These are phyloP conservation scores for Trypethelium eluteriae DNA, from an alignment of 495 filamentous ascomycete species.

Conservation along the genomic window DNA sequence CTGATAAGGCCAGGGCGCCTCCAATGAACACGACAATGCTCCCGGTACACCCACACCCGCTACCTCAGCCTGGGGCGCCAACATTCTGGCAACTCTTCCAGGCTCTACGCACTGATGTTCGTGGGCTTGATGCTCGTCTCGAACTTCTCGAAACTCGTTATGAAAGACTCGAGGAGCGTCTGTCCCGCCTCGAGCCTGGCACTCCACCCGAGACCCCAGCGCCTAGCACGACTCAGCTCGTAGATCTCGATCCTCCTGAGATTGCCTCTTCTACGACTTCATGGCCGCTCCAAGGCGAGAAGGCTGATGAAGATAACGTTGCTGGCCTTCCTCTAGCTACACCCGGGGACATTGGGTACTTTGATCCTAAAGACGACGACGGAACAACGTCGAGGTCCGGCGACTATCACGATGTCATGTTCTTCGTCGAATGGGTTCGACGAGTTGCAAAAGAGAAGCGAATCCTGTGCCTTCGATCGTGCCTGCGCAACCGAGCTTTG, in stretches of 20 bases:
- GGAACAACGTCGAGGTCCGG: neutral
- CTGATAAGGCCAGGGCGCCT: neutral
- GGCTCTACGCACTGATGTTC: neutral
- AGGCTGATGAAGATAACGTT: neutral
- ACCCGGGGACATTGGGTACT: neutral
- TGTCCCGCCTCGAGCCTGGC: neutral
- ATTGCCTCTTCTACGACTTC: constrained; percentile 4
- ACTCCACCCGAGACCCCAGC: neutral
- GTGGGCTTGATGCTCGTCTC: neutral
- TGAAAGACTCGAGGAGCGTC: neutral
- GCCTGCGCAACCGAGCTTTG: neutral
- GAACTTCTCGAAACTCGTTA: neutral
- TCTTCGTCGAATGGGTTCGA: neutral
- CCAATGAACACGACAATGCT: neutral
- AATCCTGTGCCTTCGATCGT: neutral
- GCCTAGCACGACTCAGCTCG: neutral
- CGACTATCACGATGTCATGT: neutral
- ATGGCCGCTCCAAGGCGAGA: neutral
- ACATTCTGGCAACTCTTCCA: neutral
- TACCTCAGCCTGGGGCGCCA: neutral
- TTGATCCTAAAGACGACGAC: neutral
- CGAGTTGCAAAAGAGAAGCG: neutral
- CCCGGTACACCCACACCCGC: neutral
- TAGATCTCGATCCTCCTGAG: constrained; percentile 3
- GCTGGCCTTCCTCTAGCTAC: neutral